phyloP scores from a whole-genome alignment of 306 rosid species.

The Prunus fruticosa region DNA sequence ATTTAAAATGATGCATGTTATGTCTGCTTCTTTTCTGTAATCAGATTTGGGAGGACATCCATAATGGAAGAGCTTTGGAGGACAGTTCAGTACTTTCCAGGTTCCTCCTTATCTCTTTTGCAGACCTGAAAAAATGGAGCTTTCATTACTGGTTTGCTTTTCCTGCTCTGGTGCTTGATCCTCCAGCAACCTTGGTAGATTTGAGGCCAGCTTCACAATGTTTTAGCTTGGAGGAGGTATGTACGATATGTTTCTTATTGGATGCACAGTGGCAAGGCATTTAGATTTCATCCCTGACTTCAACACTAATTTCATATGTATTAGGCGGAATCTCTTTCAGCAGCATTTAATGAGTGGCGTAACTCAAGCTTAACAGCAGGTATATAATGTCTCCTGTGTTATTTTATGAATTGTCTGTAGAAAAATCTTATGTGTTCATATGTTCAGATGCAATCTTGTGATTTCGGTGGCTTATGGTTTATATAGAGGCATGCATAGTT shows the following conservation, averaged over 20 bases:
- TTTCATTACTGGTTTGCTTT: slow-evolving; percentile 92
- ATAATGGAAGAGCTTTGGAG: slow-evolving; percentile 75
- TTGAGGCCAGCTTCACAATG: slow-evolving; percentile 71
- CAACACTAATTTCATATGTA: slow-evolving; percentile 14
- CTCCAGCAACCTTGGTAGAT: slow-evolving; percentile 71
- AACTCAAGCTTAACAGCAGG: slow-evolving; percentile 69
- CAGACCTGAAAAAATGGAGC: slow-evolving; percentile 88
- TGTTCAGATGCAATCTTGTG: background rate
- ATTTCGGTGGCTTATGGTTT: no score
- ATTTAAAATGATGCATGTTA: slow-evolving; percentile 19
- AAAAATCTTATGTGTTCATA: background rate
- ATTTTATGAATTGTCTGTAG: background rate
- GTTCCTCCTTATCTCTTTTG: slow-evolving; percentile 87
- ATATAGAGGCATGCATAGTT: background rate
- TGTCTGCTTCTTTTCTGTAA: slow-evolving; percentile 19
- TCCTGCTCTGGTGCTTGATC: slow-evolving; percentile 88
- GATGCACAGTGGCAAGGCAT: slow-evolving; percentile 8
- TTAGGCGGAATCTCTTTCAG: slow-evolving; percentile 75
- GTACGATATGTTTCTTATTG: slow-evolving; percentile 18
- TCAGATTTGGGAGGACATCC: slow-evolving; percentile 94
- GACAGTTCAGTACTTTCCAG: slow-evolving; percentile 76
- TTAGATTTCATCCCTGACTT: slow-evolving; percentile 5
- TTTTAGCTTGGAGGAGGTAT: slow-evolving; percentile 70
- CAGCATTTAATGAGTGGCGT: slow-evolving; percentile 84
- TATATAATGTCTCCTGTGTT: slow-evolving; percentile 22